Evolutionary conservation across 164 flowering plant species (phyloP), one percentile per base, ranked within the genome.

Genomic region (Macadamia tetraphylla): DNA sequence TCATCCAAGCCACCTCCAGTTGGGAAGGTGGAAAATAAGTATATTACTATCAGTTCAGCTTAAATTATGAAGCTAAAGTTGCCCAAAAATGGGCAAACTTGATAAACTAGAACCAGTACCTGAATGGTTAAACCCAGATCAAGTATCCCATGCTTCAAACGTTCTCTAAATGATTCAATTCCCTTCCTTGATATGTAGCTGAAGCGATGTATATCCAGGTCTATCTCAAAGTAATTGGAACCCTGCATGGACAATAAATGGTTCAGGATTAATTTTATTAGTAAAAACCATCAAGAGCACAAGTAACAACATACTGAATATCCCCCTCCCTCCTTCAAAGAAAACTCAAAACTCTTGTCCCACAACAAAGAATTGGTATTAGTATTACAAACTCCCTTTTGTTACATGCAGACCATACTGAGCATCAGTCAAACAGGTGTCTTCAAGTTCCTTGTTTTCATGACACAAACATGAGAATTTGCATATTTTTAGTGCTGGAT

Each of bases 181-280:
- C 99, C 99, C 70, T 90, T 95, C 72, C 99, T 87, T 57, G 98
- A 85, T 72, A 95, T 88, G 82, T 81, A 95, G 85, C 98, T 86
- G 81, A 92, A 95, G 15, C 97, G 86, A 69, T 95, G 99, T 76
- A 95, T 84, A 75, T 95, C 99, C 61, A 95, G 80, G 73, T 95
- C 98, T 43, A 95, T 89, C 85, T 95, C 99, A 62, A 95, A 87
- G 87, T 95, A 95, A 70, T 86, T 92, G 1, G 86, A 42, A 9
- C 97, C 99, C 98, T 94, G 84, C 79, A 76, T 48, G 64, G 17
- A 58, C 58, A 32, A 68, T 48, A 29, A 31, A 61, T 3, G 23
- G 17, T 29, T n/a, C 10, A 43, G 56, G 48, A n/a, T 42, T 57
- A 29, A 44, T 18, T 40, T 23, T 57, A 57, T 57, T 8, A 8